Percentiles rank a stretch among this genome's conserved stretches.
Conservation (phyloP, 805 yeast species). For the Wickerhamiella spandovensis region DNA sequence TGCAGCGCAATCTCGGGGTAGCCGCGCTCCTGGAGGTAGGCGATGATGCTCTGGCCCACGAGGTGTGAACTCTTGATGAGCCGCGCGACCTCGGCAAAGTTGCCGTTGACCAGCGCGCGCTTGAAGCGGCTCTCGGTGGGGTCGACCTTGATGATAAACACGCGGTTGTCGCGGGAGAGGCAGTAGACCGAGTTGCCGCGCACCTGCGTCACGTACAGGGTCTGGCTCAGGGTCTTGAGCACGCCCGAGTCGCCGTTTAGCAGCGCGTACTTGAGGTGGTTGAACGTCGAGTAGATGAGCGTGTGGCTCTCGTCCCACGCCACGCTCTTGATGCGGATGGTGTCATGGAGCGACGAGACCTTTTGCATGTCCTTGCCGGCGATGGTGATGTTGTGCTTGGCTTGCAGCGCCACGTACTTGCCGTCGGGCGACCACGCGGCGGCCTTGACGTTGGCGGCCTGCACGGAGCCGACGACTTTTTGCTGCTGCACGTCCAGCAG, state of each 20-base stretch:
- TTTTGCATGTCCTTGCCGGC: conserved; percentile 67
- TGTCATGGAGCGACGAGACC: conserved; percentile 82
- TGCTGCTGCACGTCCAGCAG: conserved; percentile 89
- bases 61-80: conserved; percentile 77
- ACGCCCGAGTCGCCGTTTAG: conserved; percentile 93
- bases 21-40: conserved; percentile 86
- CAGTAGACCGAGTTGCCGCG: conserved; percentile 59
- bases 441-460: conserved; percentile 67
- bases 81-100: conserved; percentile 82
- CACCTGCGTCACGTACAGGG: conserved; percentile 68
- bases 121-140: conserved; percentile 97
- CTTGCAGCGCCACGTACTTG: conserved; percentile 70
- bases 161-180: conserved; percentile 73
- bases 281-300: conserved; percentile 84
- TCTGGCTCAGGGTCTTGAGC: conserved; percentile 79
- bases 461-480: conserved; percentile 50
- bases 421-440: conserved; percentile 83
- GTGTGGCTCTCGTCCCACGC: conserved; percentile 88
- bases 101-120: conserved; percentile 77
- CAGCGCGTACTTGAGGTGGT: conserved; percentile 87
- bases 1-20: conserved; percentile 96
- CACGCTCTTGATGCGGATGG: conserved; percentile 91
- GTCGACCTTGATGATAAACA: conserved; percentile 66
- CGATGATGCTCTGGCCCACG: conserved; percentile 95
- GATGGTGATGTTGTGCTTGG: conserved; percentile 86